These are phyloP conservation scores for Suillus plorans DNA, from an alignment of 768 basidiomycete genomes.

Conservation along the genomic window DNA sequence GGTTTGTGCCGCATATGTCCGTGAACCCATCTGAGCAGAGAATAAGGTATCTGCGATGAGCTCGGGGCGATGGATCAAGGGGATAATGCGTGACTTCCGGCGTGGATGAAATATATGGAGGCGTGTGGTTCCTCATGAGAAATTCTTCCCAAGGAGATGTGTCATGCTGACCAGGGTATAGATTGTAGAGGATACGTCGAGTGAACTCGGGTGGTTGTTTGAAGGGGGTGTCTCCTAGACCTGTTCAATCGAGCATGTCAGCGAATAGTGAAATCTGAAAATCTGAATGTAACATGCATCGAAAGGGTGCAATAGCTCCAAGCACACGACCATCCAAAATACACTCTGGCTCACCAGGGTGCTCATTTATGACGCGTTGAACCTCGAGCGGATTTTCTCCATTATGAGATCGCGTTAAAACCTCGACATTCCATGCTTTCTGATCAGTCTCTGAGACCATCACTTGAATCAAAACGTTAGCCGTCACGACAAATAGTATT, in stretches of 20 bases:
- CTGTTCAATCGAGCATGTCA: constrained; percentile 29
- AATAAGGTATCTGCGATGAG: constrained; percentile 52
- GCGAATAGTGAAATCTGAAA: constrained; percentile 12
- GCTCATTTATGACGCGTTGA: constrained; percentile 58
- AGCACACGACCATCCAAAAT: constrained; percentile 66
- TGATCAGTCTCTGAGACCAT: constrained; percentile 48
- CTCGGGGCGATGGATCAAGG: constrained; percentile 32
- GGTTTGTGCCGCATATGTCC: constrained; percentile 55
- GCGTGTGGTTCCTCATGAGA: constrained; percentile 57
- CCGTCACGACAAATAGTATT: constrained; percentile 8
- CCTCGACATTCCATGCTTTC: constrained; percentile 58
- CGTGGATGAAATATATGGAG: constrained; percentile 64
- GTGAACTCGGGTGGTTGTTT: constrained; percentile 73
- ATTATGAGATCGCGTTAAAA: constrained; percentile 68
- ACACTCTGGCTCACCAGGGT: constrained; percentile 71
- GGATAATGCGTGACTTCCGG: constrained; percentile 63
- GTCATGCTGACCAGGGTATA: constrained; percentile 60
- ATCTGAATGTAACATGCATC: constrained; percentile 51
- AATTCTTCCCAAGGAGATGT: constrained; percentile 68
- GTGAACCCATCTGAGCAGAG: constrained; percentile 68
- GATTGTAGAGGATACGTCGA: constrained; percentile 62
- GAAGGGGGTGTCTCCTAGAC: constrained; percentile 70
- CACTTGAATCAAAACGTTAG: constrained; percentile 34
- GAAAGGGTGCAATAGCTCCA: constrained; percentile 74
- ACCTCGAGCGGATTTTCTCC: constrained; percentile 68